Evolutionary conservation across 331 rosid genomes (phyloP).

Genomic region (Pyrus hybrid): DNA sequence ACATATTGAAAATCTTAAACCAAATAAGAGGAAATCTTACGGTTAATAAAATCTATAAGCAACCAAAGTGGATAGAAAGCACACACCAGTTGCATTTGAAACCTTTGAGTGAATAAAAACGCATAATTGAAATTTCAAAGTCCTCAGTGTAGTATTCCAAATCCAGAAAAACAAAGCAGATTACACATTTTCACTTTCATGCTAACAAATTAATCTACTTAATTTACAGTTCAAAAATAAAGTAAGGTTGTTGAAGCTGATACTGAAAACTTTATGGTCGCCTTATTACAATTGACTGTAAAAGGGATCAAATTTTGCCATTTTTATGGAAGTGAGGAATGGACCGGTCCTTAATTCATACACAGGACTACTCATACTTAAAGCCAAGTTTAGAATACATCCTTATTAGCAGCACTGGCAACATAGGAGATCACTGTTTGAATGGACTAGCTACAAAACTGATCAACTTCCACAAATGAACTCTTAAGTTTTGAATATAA

Average conservation of each 20-base stretch:
- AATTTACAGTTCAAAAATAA: neutral
- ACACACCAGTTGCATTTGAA: neutral
- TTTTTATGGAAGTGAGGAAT: neutral
- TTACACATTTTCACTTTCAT: neutral
- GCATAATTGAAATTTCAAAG: neutral
- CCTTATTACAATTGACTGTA: neutral
- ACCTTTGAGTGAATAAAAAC: neutral
- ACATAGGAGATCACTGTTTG: neutral
- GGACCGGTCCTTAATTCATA: neutral
- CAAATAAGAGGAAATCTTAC: neutral
- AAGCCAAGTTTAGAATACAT: neutral
- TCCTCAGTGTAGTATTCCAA: neutral
- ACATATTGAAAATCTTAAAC: conserved; percentile 13
- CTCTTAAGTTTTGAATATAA: neutral
- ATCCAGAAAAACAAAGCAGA: neutral
- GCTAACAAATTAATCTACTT: neutral
- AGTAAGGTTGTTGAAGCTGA: neutral
- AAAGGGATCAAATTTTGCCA: neutral
- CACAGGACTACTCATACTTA: neutral
- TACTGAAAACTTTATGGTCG: neutral
- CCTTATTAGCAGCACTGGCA: neutral
- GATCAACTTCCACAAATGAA: neutral
- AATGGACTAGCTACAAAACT: neutral
- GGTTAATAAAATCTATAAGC: neutral
- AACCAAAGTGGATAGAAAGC: neutral